Conservation (phyloP, 2,329 filamentous ascomycete species). For the Aspergillus neotritici region DNA sequence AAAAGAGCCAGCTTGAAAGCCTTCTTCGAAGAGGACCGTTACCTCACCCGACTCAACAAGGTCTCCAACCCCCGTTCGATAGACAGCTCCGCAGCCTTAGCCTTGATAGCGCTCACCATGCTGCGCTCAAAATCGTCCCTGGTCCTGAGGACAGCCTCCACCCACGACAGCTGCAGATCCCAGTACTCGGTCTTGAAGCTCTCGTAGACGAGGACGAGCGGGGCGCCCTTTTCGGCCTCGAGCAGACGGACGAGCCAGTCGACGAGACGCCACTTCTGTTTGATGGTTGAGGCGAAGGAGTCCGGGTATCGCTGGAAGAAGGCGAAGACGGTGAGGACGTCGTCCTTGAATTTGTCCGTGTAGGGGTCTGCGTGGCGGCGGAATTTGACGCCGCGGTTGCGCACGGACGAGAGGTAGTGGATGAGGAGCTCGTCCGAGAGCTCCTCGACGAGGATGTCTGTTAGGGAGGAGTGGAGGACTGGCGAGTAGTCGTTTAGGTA, state of each 20-base stretch:
- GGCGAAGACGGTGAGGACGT: slow-evolving; percentile 82
- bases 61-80: slow-evolving; percentile 79
- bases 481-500: slow-evolving; percentile 83
- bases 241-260: slow-evolving; percentile 76
- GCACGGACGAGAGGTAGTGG: slow-evolving; percentile 74
- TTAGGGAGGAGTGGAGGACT: slow-evolving; percentile 77
- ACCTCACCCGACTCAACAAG: slow-evolving; percentile 85
- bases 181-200: slow-evolving; percentile 81
- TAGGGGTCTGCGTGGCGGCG: slow-evolving; percentile 72
- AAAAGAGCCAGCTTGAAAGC: neutral
- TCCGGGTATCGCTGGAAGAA: slow-evolving; percentile 73
- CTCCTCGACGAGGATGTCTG: slow-evolving; percentile 89
- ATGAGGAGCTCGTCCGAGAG: slow-evolving; percentile 86
- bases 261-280: slow-evolving; percentile 86
- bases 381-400: slow-evolving; percentile 88
- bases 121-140: slow-evolving; percentile 90
- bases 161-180: slow-evolving; percentile 93
- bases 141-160: slow-evolving; percentile 79
- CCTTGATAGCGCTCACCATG: slow-evolving; percentile 85
- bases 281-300: slow-evolving; percentile 67
- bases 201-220: slow-evolving; percentile 71
- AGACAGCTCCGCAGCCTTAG: slow-evolving; percentile 76
- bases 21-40: neutral
- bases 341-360: slow-evolving; percentile 88
- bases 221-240: slow-evolving; percentile 64